phyloP scores from a whole-genome alignment of 1,284 basidiomycete genomes.

The Malassezia caprae region DNA sequence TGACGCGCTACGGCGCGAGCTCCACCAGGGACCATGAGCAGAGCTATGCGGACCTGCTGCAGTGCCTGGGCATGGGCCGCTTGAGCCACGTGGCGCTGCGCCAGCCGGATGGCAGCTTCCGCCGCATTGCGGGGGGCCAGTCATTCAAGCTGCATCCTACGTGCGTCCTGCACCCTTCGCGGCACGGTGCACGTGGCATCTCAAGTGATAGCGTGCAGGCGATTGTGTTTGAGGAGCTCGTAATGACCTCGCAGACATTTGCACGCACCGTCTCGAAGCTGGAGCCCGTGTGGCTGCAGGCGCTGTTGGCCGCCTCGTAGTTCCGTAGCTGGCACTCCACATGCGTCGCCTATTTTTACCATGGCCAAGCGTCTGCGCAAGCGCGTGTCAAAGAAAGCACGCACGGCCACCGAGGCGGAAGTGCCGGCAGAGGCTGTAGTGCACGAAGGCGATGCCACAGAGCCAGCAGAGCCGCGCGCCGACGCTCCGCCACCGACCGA shows the following conservation, averaged over 20 bases:
- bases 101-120: constrained; percentile 27
- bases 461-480: neutral
- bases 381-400: constrained; percentile 6
- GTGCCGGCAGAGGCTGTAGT: neutral
- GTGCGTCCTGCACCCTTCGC: constrained; percentile 27
- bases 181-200: constrained; percentile 14
- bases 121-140: constrained; percentile 21
- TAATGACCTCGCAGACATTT: constrained; percentile 42
- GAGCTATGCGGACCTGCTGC: constrained; percentile 22
- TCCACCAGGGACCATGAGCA: neutral
- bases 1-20: neutral
- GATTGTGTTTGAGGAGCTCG: constrained; percentile 44
- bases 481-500: neutral
- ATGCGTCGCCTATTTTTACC: neutral
- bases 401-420: neutral
- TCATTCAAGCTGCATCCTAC: constrained; percentile 41
- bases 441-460: neutral
- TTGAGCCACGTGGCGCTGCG: constrained; percentile 29
- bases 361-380: constrained; percentile 17
- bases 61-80: constrained; percentile 27
- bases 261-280: constrained; percentile 37
- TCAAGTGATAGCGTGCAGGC: constrained; percentile 15
- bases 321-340: neutral
- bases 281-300: constrained; percentile 38
- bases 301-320: neutral